phyloP scores from a whole-genome alignment of 2,329 filamentous ascomycete genomes.

The Diaporthe capsici region DNA sequence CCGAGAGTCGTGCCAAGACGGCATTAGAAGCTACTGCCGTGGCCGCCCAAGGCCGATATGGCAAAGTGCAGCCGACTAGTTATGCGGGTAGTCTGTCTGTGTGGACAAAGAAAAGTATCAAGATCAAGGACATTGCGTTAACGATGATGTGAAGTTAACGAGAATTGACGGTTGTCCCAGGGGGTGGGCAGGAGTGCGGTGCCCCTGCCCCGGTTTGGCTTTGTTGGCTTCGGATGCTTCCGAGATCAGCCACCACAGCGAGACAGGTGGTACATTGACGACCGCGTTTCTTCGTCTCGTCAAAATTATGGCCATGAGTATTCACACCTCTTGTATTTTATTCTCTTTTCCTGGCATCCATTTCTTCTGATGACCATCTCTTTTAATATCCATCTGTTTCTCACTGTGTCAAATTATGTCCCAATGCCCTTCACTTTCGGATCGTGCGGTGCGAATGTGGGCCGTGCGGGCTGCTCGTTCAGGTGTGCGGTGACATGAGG shows the following conservation, averaged over 20 bases:
- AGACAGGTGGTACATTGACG: not conserved
- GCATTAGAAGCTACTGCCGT: not conserved
- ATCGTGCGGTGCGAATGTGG: not conserved
- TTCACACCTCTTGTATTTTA: not conserved
- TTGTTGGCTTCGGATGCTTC: not conserved
- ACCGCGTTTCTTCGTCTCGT: not conserved
- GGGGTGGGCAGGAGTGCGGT: not conserved
- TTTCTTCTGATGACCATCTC: not conserved
- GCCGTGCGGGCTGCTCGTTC: too few species aligned
- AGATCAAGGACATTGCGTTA: not conserved
- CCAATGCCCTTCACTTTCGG: not conserved
- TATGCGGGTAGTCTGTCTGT: not conserved
- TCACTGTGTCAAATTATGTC: not conserved
- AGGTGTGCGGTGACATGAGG: too few species aligned
- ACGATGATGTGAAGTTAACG: not conserved
- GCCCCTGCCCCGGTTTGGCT: not conserved
- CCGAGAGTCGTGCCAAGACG: conserved; percentile 12
- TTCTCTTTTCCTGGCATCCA: not conserved
- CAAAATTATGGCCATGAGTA: not conserved
- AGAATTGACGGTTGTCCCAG: too few species aligned
- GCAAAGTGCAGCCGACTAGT: not conserved
- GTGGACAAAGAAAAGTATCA: not conserved
- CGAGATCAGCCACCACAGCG: not conserved
- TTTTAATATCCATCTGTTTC: not conserved
- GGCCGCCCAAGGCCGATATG: not conserved